Base-by-base conservation (phyloP, 1,284 basidiomycete species). In the Sanghuangporus baumii region DNA sequence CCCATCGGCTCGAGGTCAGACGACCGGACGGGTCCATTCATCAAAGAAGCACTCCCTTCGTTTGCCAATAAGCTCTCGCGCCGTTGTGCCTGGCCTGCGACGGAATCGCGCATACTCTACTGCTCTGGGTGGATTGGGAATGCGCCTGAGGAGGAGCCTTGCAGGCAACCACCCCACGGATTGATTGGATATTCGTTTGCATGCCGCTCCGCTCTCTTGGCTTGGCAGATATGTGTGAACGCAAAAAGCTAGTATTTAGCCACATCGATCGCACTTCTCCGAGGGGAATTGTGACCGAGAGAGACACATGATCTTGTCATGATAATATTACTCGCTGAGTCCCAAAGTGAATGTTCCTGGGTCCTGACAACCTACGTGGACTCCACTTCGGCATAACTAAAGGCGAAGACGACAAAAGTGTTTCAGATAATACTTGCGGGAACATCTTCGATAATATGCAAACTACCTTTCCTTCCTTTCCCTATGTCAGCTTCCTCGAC, bases 1-100 rank as follows among this genome's bases (percentile, higher is more conserved):
- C 62, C 62, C 62, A 63, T 59, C 62, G 62, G 62, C 52, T 38
- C 43, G 48, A 31, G 50, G 51, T 63, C 62, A 63, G 57, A 43
- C 57, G 40, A 59, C 62, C 62, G 62, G 31, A 14, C 37, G 31
- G 34, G 47, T 43, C 57, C 57, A 36, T 55, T 8, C 52, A 63
- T 59, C 62, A 63, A 59, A 63, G 62, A 59, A 63, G 57, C 57
- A 18, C 34, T 6, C 18, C 48, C 23, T 23, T 37, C 12, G 52
- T 63, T 43, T 55, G 51, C 57, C 62, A 59, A 61, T 55, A 55
- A 20, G 16, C 31, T 46, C 26, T 56, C 40, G 4, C 7, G 26
- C 37, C 26, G 1, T 7, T 12, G 60, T 61, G 54, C 60, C 60
- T 61, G 54, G 26, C 38, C 51, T 48, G n/a, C 40, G 59, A 50